Base-by-base conservation (phyloP, 441 rosid genomes). In the Euphorbia celastroides region DNA sequence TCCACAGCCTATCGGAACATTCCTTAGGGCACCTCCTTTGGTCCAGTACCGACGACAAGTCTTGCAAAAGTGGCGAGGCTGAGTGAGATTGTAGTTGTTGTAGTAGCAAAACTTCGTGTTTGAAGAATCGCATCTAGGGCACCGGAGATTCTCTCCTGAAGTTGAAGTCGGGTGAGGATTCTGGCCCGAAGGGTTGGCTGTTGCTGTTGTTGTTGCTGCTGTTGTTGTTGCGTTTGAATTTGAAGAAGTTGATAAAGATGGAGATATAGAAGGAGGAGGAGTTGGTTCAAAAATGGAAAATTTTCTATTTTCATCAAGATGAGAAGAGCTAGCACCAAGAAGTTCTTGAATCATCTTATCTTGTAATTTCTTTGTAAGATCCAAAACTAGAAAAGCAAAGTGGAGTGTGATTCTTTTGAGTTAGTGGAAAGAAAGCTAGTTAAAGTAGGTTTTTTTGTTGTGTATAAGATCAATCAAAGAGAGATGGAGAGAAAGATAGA, bases 11-110 rank as follows among this genome's bases (percentile, higher is more conserved):
- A 88, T 84, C 5, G 94, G 94, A 31, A 88, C 88, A 22, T 83
- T 88, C 61, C 94, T 70, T 3, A 88, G 81, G 8, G 91, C 84
- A 20, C 94, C 94, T 3, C 94, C 94, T 75, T 83, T 86, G 11
- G 94, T 88, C 94, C 94, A 88, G 71, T 88, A 88, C 0, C 94
- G 88, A 60, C 94, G 94, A 64, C 94, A 88, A 7, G 91, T 83
- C 88, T 88, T 88, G 81, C 94, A 88, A 72, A 88, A 88, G 77
- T 88, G 84, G 56, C 94, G 91, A 34, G 94, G 94, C 83, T 88
- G 94, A 31, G 91, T 84, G 71, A 88, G 91, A 56, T 86, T 88
- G 71, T 88, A 88, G 79, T 88, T 88, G 87, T 88, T 88, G 79
- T 86, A 88, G 80, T 88, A 88, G 60, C 93, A 88, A 72, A 88